Percentiles rank a stretch among this genome's conserved stretches.
These are phyloP conservation scores for Xylaria digitata DNA, from an alignment of 2,329 filamentous ascomycete genomes.

Conservation along the genomic window DNA sequence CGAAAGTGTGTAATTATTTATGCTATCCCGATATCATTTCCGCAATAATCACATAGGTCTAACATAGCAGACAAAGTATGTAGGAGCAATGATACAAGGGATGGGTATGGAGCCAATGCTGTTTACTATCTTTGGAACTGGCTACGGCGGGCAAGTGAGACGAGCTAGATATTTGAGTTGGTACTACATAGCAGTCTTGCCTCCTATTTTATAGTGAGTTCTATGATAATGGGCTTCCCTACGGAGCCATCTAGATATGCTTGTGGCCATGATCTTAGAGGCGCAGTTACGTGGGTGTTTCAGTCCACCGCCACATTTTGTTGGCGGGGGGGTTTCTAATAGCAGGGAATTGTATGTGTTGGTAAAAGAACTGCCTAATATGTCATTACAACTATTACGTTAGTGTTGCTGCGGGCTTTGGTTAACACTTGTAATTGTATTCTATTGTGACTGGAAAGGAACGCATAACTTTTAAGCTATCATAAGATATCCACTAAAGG, in stretches of 20 bases:
- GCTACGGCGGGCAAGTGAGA: too few species aligned
- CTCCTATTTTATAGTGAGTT: too few species aligned
- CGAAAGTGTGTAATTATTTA: too few species aligned
- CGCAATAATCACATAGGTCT: neutral
- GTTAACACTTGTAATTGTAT: neutral
- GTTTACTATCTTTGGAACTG: too few species aligned
- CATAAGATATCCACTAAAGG: slow-evolving; percentile 1
- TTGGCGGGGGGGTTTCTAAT: neutral
- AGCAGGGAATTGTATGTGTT: neutral
- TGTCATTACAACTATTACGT: neutral
- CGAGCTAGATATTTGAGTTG: too few species aligned
- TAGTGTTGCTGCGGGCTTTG: neutral
- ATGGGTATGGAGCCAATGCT: too few species aligned
- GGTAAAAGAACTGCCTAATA: too few species aligned
- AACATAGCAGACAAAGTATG: too few species aligned
- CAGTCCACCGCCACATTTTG: neutral
- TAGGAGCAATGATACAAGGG: too few species aligned
- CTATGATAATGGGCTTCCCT: neutral
- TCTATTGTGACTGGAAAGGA: slow-evolving; percentile 3
- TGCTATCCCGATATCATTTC: neutral
- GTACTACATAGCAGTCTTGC: too few species aligned
- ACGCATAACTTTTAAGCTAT: slow-evolving; percentile 23
- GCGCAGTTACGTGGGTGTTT: neutral
- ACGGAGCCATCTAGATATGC: neutral
- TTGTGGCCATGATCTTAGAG: too few species aligned